Conservation (phyloP, 257 asterid genomes). For the Haberlea rhodopensis region DNA sequence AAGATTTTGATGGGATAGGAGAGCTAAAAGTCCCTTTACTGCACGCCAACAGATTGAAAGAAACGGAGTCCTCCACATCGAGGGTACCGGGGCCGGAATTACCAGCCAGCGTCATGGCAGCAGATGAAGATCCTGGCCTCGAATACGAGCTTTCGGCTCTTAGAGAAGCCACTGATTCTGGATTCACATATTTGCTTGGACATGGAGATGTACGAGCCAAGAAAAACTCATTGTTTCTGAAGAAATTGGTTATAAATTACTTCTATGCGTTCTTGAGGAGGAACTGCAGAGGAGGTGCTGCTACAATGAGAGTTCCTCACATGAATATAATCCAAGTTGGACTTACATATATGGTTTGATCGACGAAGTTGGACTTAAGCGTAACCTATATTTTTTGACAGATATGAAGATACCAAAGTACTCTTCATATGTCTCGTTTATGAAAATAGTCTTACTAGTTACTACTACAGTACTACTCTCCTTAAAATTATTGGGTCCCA, state of each 20-base stretch:
- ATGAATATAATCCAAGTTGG: constrained; percentile 73
- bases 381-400: not conserved
- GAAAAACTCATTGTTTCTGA: constrained; percentile 70
- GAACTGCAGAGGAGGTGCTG: constrained; percentile 94
- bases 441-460: too few species aligned
- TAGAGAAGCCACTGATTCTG: constrained; percentile 67
- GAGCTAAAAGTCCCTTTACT: constrained; percentile 61
- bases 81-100: constrained; percentile 26
- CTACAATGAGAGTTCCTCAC: constrained; percentile 90
- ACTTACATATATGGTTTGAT: constrained; percentile 87
- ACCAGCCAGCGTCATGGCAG: constrained; percentile 52
- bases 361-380: not conserved
- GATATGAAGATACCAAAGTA: not conserved
- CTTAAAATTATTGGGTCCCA: too few species aligned
- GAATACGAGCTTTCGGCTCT: constrained; percentile 90
- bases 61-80: constrained; percentile 27
- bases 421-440: constrained; percentile 3
- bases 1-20: constrained; percentile 36
- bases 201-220: constrained; percentile 86
- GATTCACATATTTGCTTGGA: constrained; percentile 82
- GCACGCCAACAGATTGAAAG: constrained; percentile 37
- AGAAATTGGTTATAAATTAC: constrained; percentile 78
- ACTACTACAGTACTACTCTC: too few species aligned
- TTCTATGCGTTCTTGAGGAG: constrained; percentile 81
- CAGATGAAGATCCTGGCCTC: constrained; percentile 67